phyloP scores from a whole-genome alignment of 202 grass and related monocot species.

The Miscanthus sacchariflorus region DNA sequence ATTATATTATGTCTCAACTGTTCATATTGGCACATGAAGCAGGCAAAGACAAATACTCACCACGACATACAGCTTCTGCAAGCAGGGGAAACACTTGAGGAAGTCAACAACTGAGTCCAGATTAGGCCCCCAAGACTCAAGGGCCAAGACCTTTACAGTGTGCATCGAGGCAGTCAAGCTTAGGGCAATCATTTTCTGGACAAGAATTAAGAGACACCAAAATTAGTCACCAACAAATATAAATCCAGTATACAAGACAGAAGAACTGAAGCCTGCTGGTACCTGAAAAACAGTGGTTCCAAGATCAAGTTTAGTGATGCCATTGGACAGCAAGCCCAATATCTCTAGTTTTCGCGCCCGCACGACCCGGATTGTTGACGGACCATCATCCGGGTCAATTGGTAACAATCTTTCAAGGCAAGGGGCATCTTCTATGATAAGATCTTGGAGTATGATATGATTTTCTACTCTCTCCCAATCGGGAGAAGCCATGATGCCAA shows the following conservation, averaged over 20 bases:
- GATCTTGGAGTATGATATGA: not conserved
- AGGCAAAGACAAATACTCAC: not conserved
- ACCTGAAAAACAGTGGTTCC: conserved; percentile 25
- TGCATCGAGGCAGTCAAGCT: conserved; percentile 1
- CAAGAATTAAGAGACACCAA: not conserved
- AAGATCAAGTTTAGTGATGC: conserved; percentile 7
- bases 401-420: not conserved
- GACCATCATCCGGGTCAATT: not conserved
- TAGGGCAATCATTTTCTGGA: conserved; percentile 1
- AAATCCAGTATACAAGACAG: not conserved
- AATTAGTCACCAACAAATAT: not conserved
- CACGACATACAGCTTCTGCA: not conserved
- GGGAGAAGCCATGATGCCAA: not conserved
- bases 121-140: not conserved
- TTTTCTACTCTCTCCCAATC: accelerated
- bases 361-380: not conserved
- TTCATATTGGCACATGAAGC: not conserved
- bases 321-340: not conserved
- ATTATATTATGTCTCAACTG: not conserved
- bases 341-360: not conserved
- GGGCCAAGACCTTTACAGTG: not conserved
- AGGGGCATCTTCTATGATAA: not conserved
- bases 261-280: too few species aligned
- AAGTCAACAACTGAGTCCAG: not conserved
- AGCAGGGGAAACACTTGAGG: conserved; percentile 14